Evolutionary conservation across 768 basidiomycete genomes (phyloP), one percentile per base, ranked within the genome.

Genomic region (Pilatotrama ljubarskyi): DNA sequence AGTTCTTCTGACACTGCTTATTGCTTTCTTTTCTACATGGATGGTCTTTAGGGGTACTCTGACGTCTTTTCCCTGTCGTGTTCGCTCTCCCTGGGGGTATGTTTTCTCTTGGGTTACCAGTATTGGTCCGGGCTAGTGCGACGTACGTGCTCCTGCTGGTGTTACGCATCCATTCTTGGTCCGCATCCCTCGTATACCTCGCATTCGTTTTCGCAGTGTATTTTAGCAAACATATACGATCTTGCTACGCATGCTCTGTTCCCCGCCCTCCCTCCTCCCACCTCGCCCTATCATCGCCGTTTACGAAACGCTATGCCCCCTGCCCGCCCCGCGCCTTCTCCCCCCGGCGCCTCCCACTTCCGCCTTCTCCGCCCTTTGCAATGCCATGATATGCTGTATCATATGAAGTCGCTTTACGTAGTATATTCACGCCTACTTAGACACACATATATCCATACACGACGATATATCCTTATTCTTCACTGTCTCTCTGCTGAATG

Each of bases 1-100:
- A 75, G 69, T 76, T 70, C 63, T 74, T 79, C 55, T 77, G 72
- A 66, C 54, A 22, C 20, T 64, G 25, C 44, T 40, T 38, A 0
- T 46, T 26, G 26, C 25, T 61, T 40, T 42, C 50, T 59, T 52
- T 67, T 51, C 46, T 53, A n/a, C 61, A 59, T 59, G 65, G 55
- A 57, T 47, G 55, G 52, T 70, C 65, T 51, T 29, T 49, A 38
- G 59, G 41, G 58, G 49, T 64, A 51, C 37, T 55, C 37, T 60
- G 43, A 63, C 43, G 42, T 54, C 36, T 46, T 61, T 46, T 41
- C 62, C 56, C 62, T 56, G 61, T 41, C 44, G 24, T 46, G 43
- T 20, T 48, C 46, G 9, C 15, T 37, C 17, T 52, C 37, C 55
- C 25, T 20, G 24, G 47, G 46, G 37, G 32, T 32, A 10, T 36